Conservation (phyloP, 306 rosid genomes). For the Lathyrus tuberosus region DNA sequence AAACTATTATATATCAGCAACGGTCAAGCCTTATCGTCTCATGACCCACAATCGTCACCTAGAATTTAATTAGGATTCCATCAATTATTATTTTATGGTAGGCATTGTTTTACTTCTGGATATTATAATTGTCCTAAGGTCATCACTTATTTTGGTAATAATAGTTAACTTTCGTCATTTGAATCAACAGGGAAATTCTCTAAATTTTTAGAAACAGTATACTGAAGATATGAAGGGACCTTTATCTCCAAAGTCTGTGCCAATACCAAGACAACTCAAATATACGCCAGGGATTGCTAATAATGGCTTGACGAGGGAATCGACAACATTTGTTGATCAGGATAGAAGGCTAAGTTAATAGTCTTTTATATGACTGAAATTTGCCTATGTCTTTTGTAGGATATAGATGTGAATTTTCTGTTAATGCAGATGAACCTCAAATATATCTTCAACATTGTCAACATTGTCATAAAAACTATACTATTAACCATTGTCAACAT, state of each 20-base stretch:
- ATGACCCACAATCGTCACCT: constrained; percentile 9
- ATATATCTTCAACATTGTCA: no score
- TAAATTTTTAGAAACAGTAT: constrained; percentile 61
- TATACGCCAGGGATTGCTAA: constrained; percentile 89
- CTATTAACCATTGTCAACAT: no score
- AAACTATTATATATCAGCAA: no score
- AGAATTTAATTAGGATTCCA: constrained; percentile 19
- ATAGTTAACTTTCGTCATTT: constrained; percentile 40
- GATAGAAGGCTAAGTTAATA: constrained; percentile 60
- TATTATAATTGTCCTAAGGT: constrained; percentile 16
- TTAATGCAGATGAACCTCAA: constrained; percentile 83
- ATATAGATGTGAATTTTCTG: constrained; percentile 40
- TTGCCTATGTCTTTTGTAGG: constrained; percentile 31
- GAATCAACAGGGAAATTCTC: constrained; percentile 66
- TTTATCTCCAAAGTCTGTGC: constrained; percentile 77
- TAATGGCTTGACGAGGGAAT: constrained; percentile 66
- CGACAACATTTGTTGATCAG: constrained; percentile 69
- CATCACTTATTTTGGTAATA: constrained; percentile 12
- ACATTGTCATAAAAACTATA: no score
- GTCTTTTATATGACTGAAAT: constrained; percentile 30
- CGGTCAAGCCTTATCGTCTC: constrained; percentile 17
- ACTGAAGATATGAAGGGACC: constrained; percentile 73
- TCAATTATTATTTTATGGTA: constrained; percentile 14
- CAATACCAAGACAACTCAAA: constrained; percentile 86
- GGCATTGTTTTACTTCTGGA: constrained; percentile 25